These are phyloP conservation scores for Balakata baccata DNA, from an alignment of 345 rosid species.

Conservation along the genomic window DNA sequence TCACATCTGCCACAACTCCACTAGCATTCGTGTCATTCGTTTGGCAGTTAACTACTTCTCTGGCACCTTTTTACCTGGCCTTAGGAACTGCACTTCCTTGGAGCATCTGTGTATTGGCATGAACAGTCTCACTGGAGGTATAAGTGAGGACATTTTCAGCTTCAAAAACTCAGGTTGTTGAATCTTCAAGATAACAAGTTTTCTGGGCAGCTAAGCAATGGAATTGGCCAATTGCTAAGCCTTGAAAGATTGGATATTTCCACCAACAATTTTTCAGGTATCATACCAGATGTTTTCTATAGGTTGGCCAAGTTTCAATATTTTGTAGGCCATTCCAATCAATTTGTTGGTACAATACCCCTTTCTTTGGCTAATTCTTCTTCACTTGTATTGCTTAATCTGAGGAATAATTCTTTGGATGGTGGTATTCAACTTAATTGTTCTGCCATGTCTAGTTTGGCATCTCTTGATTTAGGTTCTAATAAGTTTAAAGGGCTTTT, in stretches of 20 bases:
- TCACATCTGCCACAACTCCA: slow-evolving; percentile 47
- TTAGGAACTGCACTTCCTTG: slow-evolving; percentile 43
- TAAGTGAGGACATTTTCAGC: slow-evolving; percentile 47
- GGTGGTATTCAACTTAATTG: slow-evolving; percentile 59
- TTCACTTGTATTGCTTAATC: slow-evolving; percentile 47
- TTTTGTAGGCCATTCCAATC: slow-evolving; percentile 51
- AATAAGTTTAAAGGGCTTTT: slow-evolving; percentile 50
- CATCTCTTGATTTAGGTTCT: slow-evolving; percentile 62
- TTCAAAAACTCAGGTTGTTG: slow-evolving; percentile 37
- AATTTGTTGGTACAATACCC: slow-evolving; percentile 57
- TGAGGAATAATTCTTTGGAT: slow-evolving; percentile 64
- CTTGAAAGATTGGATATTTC: slow-evolving; percentile 61
- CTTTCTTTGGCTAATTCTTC: slow-evolving; percentile 50
- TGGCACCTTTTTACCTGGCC: slow-evolving; percentile 44
- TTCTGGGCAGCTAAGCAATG: slow-evolving; percentile 44
- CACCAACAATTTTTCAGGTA: slow-evolving; percentile 46
- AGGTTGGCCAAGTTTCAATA: slow-evolving; percentile 28
- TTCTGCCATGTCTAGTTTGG: slow-evolving; percentile 49
- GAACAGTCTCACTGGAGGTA: slow-evolving; percentile 55
- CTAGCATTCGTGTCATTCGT: slow-evolving; percentile 28
- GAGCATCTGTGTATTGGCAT: slow-evolving; percentile 54
- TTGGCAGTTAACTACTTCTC: slow-evolving; percentile 56
- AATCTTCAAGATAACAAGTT: slow-evolving; percentile 52
- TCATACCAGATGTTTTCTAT: slow-evolving; percentile 58
- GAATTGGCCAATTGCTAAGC: slow-evolving; percentile 40